Conservation (phyloP, 805 yeast species). For the Lachancea quebecensis region DNA sequence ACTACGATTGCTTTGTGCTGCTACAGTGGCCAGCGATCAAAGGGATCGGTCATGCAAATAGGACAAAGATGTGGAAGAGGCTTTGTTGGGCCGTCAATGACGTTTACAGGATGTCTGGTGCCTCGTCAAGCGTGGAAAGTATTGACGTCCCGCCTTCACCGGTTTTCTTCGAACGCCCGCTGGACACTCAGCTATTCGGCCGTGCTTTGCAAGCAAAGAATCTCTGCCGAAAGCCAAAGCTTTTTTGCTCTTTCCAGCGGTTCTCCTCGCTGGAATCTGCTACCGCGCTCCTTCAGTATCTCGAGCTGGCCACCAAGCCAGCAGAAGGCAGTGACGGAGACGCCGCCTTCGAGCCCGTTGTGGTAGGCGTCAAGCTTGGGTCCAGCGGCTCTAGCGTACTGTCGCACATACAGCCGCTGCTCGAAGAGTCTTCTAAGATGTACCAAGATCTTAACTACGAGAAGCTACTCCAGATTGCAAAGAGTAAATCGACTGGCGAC, state of each 20-base stretch:
- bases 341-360: conserved; percentile 1
- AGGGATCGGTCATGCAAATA: neutral
- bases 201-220: neutral
- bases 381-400: neutral
- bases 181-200: neutral
- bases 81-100: neutral
- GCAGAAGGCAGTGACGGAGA: neutral
- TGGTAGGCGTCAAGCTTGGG: neutral
- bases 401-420: conserved; percentile 17
- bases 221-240: neutral
- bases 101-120: neutral
- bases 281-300: conserved; percentile 1
- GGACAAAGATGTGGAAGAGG: neutral
- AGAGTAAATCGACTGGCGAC: neutral
- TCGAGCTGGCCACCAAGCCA: neutral
- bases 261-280: neutral
- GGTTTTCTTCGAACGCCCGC: neutral
- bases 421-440: conserved; percentile 20
- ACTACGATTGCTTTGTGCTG: conserved; percentile 13
- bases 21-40: conserved; percentile 7
- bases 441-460: conserved; percentile 23
- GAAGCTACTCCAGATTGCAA: conserved; percentile 23
- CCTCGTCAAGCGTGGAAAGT: neutral
- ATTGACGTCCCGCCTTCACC: conserved; percentile 1
- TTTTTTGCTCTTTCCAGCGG: conserved; percentile 3